phyloP scores from a whole-genome alignment of 2,329 filamentous ascomycete genomes.

The Exophiala xenobiotica region DNA sequence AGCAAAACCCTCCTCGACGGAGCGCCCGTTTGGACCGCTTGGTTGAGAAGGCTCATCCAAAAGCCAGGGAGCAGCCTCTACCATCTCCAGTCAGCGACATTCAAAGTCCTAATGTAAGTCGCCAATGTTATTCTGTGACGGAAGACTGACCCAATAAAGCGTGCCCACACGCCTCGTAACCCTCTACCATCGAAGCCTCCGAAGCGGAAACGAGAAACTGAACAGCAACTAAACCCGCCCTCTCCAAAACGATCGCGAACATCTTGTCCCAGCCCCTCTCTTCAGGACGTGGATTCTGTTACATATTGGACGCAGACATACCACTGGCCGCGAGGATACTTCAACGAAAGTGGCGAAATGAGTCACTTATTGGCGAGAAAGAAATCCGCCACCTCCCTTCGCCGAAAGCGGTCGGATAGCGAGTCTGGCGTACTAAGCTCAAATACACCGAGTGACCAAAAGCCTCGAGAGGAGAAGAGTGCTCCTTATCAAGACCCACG shows the following conservation, averaged over 20 bases:
- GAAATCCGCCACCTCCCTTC: constrained; percentile 19
- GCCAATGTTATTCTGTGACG: neutral
- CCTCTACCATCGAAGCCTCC: neutral
- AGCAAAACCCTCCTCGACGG: neutral
- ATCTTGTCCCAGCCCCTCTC: neutral
- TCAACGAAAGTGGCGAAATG: constrained; percentile 27
- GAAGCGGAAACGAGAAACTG: neutral
- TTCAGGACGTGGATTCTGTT: constrained; percentile 29
- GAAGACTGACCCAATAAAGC: constrained; percentile 3
- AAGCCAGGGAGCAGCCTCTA: neutral
- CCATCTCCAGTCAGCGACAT: neutral
- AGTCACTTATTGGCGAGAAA: constrained; percentile 34
- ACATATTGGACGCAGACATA: constrained; percentile 29
- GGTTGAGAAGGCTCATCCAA: constrained; percentile 1
- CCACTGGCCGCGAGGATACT: constrained; percentile 33
- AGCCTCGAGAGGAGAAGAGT: constrained; percentile 25
- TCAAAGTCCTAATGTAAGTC: constrained; percentile 4
- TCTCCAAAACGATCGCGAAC: neutral
- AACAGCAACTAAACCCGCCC: constrained; percentile 3
- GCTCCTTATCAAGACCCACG: constrained; percentile 22
- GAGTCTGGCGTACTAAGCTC: constrained; percentile 5
- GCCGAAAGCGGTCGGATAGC: constrained; percentile 21
- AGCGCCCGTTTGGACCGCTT: constrained; percentile 5
- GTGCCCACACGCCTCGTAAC: neutral
- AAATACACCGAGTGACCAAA: constrained; percentile 24